Base-by-base conservation (phyloP, 148 eudicot species). In the Cornus controversa region DNA sequence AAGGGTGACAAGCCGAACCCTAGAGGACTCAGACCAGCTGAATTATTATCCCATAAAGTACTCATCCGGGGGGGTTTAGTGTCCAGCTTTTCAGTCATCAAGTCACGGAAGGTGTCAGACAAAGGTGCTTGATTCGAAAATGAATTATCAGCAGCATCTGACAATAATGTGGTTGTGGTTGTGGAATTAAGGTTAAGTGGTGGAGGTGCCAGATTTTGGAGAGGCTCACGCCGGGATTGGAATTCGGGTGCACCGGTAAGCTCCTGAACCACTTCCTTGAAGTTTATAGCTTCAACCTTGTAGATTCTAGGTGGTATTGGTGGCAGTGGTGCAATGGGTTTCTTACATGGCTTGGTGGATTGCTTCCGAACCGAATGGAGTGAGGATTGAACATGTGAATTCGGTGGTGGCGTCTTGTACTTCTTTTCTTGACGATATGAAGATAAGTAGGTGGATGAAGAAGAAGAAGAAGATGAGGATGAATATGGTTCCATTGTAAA, bases 251-350 rank as follows among this genome's bases (percentile, higher is more conserved):
- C 79, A 58, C 90, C 86, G 6, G 98, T 93, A 24, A 93, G 92
- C 83, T 70, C 69, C 67, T 90, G 94, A 65, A 91, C 96, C 20
- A 91, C 86, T 25, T 91, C 85, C 24, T 87, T 85, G 83, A 93
- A 93, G 69, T 93, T 83, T 9, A 70, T 68, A 0, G 96, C 84
- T 9, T 90, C 81, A 15, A 93, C 98, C 74, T 86, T 85, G 80
- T 93, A 91, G 29, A 91, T 82, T 76, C 80, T 87, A 0, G 92
- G 91, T 10, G 77, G 92, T 8, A 70, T 80, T 31, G 84, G 80
- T 8, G 81, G 76, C 42, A 62, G 68, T 10, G 80, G 85, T 5
- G 89, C 86, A 0, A 83, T 80, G 29, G 77, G 81, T 2, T 73
- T 71, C 63, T 85, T 85, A 72, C 25, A 82, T 0, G 66, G 70